These are phyloP conservation scores for Salix suchowensis DNA, from an alignment of 345 rosid species.

Conservation along the genomic window DNA sequence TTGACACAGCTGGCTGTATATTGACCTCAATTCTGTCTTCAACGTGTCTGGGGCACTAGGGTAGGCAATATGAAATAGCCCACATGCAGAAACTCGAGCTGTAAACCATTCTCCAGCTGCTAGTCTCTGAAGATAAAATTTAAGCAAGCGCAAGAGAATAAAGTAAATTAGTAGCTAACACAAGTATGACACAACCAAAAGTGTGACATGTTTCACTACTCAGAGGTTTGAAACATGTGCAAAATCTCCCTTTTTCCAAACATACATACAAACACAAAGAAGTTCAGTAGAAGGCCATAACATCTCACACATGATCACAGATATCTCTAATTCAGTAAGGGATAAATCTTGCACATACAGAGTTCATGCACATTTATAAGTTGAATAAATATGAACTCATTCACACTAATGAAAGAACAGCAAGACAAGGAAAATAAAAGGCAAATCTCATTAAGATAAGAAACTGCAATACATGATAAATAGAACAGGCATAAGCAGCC, in stretches of 20 bases:
- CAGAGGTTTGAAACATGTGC: background rate
- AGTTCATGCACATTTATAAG: background rate
- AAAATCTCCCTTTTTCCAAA: background rate
- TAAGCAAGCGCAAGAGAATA: background rate
- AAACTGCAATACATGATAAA: background rate
- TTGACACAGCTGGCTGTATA: conserved; percentile 79
- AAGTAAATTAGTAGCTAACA: background rate
- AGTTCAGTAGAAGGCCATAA: background rate
- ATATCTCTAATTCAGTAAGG: background rate
- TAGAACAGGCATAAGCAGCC: background rate
- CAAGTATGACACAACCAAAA: background rate
- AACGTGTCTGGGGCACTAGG: conserved; percentile 73
- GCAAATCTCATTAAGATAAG: background rate
- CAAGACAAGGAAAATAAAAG: background rate
- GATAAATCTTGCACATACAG: background rate
- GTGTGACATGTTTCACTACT: background rate
- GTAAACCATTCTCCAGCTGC: conserved; percentile 99
- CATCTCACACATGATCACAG: background rate
- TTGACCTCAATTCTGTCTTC: conserved; percentile 67
- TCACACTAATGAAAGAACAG: background rate
- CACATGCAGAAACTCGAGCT: conserved; percentile 89
- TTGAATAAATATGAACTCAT: background rate
- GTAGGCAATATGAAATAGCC: conserved; percentile 85
- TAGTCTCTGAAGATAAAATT: conserved; percentile 49
- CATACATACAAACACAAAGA: background rate